Base-by-base conservation (phyloP, 805 yeast genomes). In the Torulaspora indica region DNA sequence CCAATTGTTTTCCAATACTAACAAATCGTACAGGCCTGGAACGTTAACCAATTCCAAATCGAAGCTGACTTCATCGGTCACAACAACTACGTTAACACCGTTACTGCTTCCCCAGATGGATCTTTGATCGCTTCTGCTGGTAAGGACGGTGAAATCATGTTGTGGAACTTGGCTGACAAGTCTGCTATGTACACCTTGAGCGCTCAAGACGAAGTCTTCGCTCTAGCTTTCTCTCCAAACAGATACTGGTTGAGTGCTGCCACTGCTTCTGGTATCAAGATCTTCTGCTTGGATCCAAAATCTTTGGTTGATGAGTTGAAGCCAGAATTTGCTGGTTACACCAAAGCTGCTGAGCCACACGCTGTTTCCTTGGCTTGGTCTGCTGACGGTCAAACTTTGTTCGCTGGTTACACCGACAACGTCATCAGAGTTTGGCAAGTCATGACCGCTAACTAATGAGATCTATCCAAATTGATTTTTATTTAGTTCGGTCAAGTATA, bases 201-300 rank as follows among this genome's bases (percentile, higher is more conserved):
- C 67, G 91, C 96, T 65, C 88, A 93, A 73, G 93, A 91, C 70
- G 98, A 91, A 81, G 89, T 93, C 64, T 87, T 87, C 75, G 95
- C 97, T 72, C 81, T 93, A 71, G 95, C 97, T 66, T 93, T 93
- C 95, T 91, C 98, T 73, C 98, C 99, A 78, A 87, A 87, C 95
- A 90, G 98, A 85, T 93, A 87, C 95, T 93, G 98, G 98, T 85
- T 93, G 74, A 91, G 95, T 72, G 98, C 98, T 77, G 98, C 98
- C 70, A 93, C 99, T 66, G 77, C 96, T 59, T 77, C 96, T 61
- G 93, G 96, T 69, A 88, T 93, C 81, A 91, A 90, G 86, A 83
- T 93, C 81, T 93, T 82, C 87, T 87, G 90, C 84, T 83, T 93
- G 74, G 93, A 89, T 78, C 90, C 85, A 77, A 84, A 95, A 77